A percentile compares a stretch with the other conserved stretches of the same genome.
Evolutionary conservation across 768 basidiomycete genomes (phyloP).

Genomic region (Hortiboletus campestris): DNA sequence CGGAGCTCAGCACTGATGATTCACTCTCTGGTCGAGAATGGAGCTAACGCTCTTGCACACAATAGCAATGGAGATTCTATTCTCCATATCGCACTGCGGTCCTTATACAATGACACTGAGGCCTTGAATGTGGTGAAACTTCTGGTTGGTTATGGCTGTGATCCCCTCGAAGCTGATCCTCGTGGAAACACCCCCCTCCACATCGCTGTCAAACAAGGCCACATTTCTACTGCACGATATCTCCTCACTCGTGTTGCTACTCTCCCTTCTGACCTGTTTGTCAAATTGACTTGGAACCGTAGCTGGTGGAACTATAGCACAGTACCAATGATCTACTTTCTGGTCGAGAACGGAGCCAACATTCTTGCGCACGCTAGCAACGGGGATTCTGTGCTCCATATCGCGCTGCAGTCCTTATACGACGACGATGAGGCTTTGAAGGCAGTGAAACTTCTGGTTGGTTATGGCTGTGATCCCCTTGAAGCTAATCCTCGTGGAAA

Average conservation of each 20-base stretch:
- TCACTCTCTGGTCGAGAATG: not conserved
- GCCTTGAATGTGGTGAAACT: not conserved
- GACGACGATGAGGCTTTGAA: not conserved
- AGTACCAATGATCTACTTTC: not conserved
- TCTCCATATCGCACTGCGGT: not conserved
- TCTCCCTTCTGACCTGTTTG: not conserved
- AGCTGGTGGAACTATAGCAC: too few species aligned
- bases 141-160: not conserved
- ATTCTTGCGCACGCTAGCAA: not conserved
- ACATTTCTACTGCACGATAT: not conserved
- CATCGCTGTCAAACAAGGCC: not conserved
- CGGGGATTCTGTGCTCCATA: not conserved
- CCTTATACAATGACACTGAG: too few species aligned
- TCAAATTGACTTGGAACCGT: too few species aligned
- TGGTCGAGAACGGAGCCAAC: not conserved
- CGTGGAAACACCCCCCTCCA: not conserved
- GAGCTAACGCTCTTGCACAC: not conserved
- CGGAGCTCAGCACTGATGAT: not conserved
- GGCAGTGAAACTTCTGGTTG: not conserved
- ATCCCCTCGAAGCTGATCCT: not conserved
- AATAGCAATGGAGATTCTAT: not conserved
- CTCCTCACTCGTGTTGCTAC: not conserved
- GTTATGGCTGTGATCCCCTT: not conserved
- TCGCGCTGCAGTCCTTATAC: not conserved
- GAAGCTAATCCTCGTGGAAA: not conserved